Conservation (phyloP, 352 stramenopile species). For the Globisporangium ultimum region DNA sequence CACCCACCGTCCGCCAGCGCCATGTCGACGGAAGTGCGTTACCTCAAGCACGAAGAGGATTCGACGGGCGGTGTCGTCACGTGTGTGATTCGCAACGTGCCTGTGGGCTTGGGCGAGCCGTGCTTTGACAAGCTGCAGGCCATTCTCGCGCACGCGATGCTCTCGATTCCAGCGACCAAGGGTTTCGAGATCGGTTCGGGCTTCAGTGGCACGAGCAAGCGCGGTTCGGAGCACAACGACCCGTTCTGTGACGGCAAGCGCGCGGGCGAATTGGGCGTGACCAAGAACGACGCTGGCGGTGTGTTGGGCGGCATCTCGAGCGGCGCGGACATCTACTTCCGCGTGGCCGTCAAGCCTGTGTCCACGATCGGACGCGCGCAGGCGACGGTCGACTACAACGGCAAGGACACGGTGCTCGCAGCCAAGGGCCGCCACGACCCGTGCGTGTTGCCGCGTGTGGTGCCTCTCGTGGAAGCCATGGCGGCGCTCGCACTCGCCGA, state of each 20-base stretch:
- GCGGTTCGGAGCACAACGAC: slow-evolving; percentile 98
- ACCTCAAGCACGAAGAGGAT: slow-evolving; percentile 89
- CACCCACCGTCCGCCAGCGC: slow-evolving; percentile 90
- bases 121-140: slow-evolving; percentile 99
- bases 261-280: slow-evolving; percentile 65
- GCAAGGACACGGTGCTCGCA: slow-evolving; percentile 93
- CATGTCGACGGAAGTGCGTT: slow-evolving; percentile 95
- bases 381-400: slow-evolving; percentile 93
- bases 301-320: slow-evolving; percentile 98
- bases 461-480: slow-evolving; percentile 99
- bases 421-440: slow-evolving; percentile 98
- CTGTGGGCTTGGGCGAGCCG: slow-evolving; percentile 94
- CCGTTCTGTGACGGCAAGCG: slow-evolving; percentile 87
- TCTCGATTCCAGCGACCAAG: slow-evolving; percentile 98
- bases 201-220: slow-evolving; percentile 95
- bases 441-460: slow-evolving; percentile 95
- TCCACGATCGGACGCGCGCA: slow-evolving; percentile 97
- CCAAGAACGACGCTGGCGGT: slow-evolving; percentile 90
- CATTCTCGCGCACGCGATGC: slow-evolving; percentile 97
- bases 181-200: slow-evolving; percentile 97
- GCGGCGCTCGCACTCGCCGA: slow-evolving; percentile 95
- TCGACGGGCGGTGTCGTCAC: slow-evolving; percentile 94
- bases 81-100: slow-evolving; percentile 96
- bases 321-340: slow-evolving; percentile 97
- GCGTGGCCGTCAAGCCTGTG: slow-evolving; percentile 99